A percentile compares a stretch with the other conserved stretches of the same genome.
Evolutionary conservation across 202 grass and related monocot genomes (phyloP).

Genomic region (Hordeum pubiflorum): DNA sequence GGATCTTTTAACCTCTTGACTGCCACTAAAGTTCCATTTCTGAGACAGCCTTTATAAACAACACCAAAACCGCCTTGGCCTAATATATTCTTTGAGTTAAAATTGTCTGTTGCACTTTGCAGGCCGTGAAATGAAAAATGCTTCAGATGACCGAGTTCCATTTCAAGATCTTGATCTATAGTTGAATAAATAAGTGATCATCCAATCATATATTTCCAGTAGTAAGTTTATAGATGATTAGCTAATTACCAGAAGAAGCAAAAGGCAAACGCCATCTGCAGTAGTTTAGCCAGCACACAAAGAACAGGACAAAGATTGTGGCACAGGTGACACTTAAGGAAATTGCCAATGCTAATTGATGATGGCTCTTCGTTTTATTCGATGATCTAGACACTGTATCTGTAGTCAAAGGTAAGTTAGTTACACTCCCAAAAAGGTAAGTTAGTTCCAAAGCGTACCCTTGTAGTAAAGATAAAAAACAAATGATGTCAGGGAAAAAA

Average conservation of each 20-base stretch:
- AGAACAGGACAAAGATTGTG: constrained; percentile 45
- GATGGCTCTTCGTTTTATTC: constrained; percentile 45
- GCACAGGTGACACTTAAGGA: constrained; percentile 64
- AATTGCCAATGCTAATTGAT: constrained; percentile 73
- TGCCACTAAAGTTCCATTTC: constrained; percentile 68
- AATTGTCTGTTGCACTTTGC: constrained; percentile 75
- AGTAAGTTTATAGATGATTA: constrained; percentile 13
- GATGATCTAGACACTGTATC: constrained; percentile 36
- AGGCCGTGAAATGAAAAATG: constrained; percentile 82
- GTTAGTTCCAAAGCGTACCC: constrained; percentile 11
- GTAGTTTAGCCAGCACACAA: constrained; percentile 70
- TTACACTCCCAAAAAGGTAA: constrained; percentile 3
- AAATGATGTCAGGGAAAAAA: constrained; percentile 22
- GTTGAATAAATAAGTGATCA: constrained; percentile 11
- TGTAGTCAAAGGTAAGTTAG: constrained; percentile 36
- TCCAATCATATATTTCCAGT: background rate
- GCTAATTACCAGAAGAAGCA: constrained; percentile 72
- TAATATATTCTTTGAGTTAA: constrained; percentile 76
- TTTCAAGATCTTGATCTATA: constrained; percentile 80
- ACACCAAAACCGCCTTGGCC: constrained; percentile 92
- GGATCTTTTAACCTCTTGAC: constrained; percentile 95
- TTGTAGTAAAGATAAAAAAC: background rate
- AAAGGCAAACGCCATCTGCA: constrained; percentile 92
- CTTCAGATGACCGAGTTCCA: constrained; percentile 83
- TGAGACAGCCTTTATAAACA: constrained; percentile 87